Evolutionary conservation across 179 eudicot species (phyloP).

Genomic region (Vitellaria paradoxa): DNA sequence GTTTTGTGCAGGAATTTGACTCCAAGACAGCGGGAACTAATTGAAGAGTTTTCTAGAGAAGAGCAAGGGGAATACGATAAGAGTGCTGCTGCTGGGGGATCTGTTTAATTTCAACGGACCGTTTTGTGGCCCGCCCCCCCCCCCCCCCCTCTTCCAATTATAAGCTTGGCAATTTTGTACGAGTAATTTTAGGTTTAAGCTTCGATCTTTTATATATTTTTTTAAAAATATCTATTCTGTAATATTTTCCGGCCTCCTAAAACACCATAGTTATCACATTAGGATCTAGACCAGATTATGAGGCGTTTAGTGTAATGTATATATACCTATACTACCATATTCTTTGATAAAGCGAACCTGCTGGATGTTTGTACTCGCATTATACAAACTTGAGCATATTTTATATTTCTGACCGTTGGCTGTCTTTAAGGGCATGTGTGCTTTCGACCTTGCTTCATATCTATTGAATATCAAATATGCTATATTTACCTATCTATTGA

Average conservation of each 20-base stretch:
- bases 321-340: background rate
- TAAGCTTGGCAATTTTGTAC: constrained; percentile 21
- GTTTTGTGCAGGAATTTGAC: constrained; percentile 59
- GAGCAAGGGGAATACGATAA: constrained; percentile 58
- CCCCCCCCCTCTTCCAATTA: background rate
- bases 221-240: background rate
- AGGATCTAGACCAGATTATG: constrained; percentile 2
- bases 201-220: background rate
- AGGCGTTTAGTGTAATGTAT: background rate
- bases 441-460: too few species aligned
- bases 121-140: background rate
- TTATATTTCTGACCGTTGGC: too few species aligned
- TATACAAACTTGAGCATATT: background rate
- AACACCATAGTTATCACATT: background rate
- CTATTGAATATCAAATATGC: too few species aligned
- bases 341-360: background rate
- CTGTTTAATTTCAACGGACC: constrained; percentile 25
- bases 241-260: background rate
- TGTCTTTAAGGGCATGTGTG: too few species aligned
- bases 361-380: background rate
- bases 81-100: constrained; percentile 70
- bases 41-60: constrained; percentile 86
- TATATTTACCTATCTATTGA: too few species aligned
- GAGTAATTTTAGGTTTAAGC: background rate
- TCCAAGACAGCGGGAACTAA: constrained; percentile 76